Evolutionary conservation across 2,329 filamentous ascomycete genomes (phyloP).

Genomic region (Alternaria angustiovoidea): DNA sequence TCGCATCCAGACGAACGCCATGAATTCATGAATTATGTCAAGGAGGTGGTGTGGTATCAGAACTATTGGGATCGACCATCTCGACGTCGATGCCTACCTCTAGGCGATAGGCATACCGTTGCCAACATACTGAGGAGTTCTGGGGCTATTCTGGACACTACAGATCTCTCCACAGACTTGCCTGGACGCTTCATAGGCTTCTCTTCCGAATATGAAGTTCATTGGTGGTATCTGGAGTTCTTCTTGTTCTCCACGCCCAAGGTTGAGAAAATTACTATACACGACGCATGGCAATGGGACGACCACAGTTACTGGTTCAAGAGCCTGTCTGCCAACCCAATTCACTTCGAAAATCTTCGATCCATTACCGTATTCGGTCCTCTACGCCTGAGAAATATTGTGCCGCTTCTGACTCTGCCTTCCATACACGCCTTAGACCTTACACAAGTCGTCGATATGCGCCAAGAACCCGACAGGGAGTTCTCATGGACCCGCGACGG

Average conservation of each 20-base stretch:
- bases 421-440: constrained; percentile 9
- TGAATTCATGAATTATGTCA: background rate
- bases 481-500: constrained; percentile 4
- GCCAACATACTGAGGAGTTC: background rate
- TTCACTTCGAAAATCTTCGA: constrained; percentile 5
- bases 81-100: background rate
- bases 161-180: background rate
- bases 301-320: constrained; percentile 18
- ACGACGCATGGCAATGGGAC: constrained; percentile 17
- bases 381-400: constrained; percentile 15
- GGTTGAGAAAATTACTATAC: constrained; percentile 5
- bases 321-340: constrained; percentile 2
- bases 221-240: constrained; percentile 24
- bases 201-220: background rate
- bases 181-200: constrained; percentile 6
- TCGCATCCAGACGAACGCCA: background rate
- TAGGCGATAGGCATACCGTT: constrained; percentile 3
- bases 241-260: constrained; percentile 18
- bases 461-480: constrained; percentile 3
- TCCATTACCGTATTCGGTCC: constrained; percentile 15
- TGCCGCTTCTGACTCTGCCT: constrained; percentile 17
- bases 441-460: constrained; percentile 4
- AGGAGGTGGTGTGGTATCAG: constrained; percentile 12
- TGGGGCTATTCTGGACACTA: background rate
- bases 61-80: background rate